Percentiles rank a stretch among this genome's conserved stretches.
Conservation (phyloP, 441 rosid species). For the Adansonia gregorii region DNA sequence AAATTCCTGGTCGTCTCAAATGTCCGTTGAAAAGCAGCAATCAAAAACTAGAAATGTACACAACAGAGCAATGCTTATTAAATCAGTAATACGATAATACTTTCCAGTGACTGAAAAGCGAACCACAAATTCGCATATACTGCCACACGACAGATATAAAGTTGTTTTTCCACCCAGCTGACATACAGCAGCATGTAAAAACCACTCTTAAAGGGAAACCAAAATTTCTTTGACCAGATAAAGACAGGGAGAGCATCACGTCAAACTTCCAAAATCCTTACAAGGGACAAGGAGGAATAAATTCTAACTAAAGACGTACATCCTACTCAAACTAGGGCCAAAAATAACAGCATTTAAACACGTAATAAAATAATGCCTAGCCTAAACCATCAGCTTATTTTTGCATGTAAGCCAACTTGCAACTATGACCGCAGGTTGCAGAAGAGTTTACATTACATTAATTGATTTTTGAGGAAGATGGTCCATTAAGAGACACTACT, state of each 20-base stretch:
- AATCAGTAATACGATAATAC: not conserved
- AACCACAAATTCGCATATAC: not conserved
- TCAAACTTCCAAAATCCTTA: not conserved
- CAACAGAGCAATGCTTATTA: slow-evolving; percentile 26
- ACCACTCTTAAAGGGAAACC: not conserved
- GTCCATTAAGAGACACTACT: not conserved
- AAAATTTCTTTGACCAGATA: not conserved
- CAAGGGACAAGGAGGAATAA: not conserved
- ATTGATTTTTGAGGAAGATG: not conserved
- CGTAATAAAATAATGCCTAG: not conserved
- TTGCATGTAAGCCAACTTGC: not conserved
- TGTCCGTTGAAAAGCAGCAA: slow-evolving; percentile 71
- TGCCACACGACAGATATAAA: not conserved
- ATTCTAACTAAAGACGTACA: not conserved
- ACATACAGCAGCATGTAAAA: not conserved
- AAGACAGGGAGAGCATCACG: not conserved
- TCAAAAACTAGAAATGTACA: slow-evolving; percentile 58
- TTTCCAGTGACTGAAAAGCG: not conserved
- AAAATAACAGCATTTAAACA: not conserved
- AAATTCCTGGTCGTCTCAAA: slow-evolving; percentile 58
- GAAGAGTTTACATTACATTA: not conserved
- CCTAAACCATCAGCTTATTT: not conserved
- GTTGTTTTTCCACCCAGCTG: not conserved
- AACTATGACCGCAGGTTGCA: not conserved
- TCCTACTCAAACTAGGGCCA: not conserved